Evolutionary conservation across 1,284 basidiomycete genomes (phyloP).

Genomic region (Hemileccinum hortonii): DNA sequence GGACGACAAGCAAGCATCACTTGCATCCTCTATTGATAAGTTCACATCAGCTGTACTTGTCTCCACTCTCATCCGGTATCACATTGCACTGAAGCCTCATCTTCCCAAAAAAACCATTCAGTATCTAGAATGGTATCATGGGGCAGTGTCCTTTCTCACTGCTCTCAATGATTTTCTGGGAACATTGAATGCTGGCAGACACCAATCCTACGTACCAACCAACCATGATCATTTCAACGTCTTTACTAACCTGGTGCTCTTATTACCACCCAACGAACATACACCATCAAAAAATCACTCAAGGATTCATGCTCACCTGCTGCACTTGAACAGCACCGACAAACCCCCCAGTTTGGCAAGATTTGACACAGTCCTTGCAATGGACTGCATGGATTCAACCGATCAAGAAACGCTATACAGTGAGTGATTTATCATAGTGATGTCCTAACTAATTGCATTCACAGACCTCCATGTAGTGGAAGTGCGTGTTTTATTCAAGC

Average conservation of each 20-base stretch:
- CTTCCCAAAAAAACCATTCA: background rate
- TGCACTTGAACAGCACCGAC: background rate
- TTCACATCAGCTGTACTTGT: too few relatives aligned
- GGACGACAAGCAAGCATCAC: too few relatives aligned
- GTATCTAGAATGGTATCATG: constrained; percentile 1
- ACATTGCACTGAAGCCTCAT: background rate
- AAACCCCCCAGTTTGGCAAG: background rate
- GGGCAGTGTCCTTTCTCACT: background rate
- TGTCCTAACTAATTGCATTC: too few relatives aligned
- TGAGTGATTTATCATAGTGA: too few relatives aligned
- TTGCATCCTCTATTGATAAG: too few relatives aligned
- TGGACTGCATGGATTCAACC: too few relatives aligned
- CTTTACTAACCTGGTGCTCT: background rate
- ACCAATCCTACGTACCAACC: background rate
- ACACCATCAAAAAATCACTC: background rate
- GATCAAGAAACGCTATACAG: too few relatives aligned
- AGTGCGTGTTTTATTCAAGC: constrained; percentile 7
- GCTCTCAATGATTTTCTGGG: background rate
- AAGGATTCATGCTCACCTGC: background rate
- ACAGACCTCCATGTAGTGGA: constrained; percentile 1
- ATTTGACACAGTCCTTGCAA: background rate
- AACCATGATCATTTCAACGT: background rate
- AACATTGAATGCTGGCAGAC: background rate
- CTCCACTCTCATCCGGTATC: too few relatives aligned
- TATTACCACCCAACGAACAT: background rate